Conservation (phyloP, 1,139 yeast species). For the Meyerozyma athensensis region DNA sequence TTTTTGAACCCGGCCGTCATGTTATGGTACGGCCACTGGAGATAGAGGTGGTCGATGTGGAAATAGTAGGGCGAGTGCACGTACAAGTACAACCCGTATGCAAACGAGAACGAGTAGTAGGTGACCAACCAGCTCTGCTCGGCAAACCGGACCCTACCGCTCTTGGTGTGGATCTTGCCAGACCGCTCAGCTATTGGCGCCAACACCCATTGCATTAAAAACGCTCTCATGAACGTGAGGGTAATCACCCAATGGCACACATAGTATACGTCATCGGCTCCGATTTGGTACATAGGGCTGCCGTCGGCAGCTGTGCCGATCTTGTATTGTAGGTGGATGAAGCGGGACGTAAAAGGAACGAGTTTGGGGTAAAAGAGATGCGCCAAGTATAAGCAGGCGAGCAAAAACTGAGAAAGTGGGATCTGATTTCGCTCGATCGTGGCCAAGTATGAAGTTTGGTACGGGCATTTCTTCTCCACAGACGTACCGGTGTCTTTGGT, state of each 20-base stretch:
- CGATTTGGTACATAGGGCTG: slow-evolving; percentile 46
- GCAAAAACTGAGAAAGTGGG: slow-evolving; percentile 26
- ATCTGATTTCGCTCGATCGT: slow-evolving; percentile 38
- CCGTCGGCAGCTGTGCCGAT: slow-evolving; percentile 23
- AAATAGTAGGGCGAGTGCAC: slow-evolving; percentile 54
- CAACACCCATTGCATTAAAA: slow-evolving; percentile 53
- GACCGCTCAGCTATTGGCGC: slow-evolving; percentile 48
- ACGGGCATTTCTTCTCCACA: slow-evolving; percentile 3
- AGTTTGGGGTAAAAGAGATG: slow-evolving; percentile 23
- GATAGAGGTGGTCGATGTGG: slow-evolving; percentile 55
- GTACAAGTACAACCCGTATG: slow-evolving; percentile 56
- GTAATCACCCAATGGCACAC: slow-evolving; percentile 53
- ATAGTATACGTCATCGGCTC: slow-evolving; percentile 51
- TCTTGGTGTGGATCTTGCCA: slow-evolving; percentile 42
- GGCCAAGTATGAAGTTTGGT: slow-evolving; percentile 23
- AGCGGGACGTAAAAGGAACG: slow-evolving; percentile 33
- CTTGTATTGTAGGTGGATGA: slow-evolving; percentile 46
- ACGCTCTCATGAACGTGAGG: slow-evolving; percentile 56
- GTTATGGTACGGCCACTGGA: slow-evolving; percentile 72
- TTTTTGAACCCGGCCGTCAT: slow-evolving; percentile 50
- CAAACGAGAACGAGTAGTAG: slow-evolving; percentile 57
- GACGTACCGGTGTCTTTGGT: slow-evolving; percentile 2
- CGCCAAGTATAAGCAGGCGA: slow-evolving; percentile 23
- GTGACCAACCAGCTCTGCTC: slow-evolving; percentile 81
- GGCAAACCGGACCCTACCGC: slow-evolving; percentile 63